Conservation (phyloP, 1,284 basidiomycete species). For the Heterobasidion occidentale region DNA sequence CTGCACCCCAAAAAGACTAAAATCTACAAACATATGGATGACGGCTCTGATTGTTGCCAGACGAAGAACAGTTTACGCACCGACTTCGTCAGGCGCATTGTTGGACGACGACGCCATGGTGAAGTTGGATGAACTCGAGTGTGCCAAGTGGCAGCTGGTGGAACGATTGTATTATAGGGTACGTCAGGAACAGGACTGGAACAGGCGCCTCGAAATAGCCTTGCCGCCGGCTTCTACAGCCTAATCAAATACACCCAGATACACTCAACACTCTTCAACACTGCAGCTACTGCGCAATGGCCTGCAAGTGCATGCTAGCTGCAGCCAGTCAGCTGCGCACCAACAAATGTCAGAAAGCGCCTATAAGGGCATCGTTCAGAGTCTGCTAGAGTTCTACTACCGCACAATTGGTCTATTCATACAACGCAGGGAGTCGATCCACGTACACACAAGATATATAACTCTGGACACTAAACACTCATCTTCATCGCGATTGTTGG, state of each 20-base stretch:
- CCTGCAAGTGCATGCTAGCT: too few relatives aligned
- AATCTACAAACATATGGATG: conserved; percentile 34
- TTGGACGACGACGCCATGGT: conserved; percentile 11
- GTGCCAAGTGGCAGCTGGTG: background rate
- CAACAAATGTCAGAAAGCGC: too few relatives aligned
- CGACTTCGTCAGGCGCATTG: conserved; percentile 9
- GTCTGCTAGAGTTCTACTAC: too few relatives aligned
- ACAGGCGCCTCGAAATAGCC: background rate
- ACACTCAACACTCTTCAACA: too few relatives aligned
- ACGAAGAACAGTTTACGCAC: background rate
- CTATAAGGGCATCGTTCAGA: too few relatives aligned
- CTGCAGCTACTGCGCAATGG: too few relatives aligned
- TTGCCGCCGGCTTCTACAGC: background rate
- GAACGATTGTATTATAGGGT: background rate
- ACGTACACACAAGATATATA: too few relatives aligned
- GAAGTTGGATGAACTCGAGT: background rate
- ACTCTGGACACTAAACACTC: conserved; percentile 59
- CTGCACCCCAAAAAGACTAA: conserved; percentile 73
- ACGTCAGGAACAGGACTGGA: too few relatives aligned
- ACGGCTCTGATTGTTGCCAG: background rate
- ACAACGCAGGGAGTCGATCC: too few relatives aligned
- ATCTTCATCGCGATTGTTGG: conserved; percentile 95
- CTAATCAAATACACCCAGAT: too few relatives aligned
- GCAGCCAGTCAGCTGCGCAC: too few relatives aligned
- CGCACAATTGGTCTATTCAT: too few relatives aligned